A percentile compares a stretch with the other conserved stretches of the same genome.
phyloP scores from a whole-genome alignment of 2,329 filamentous ascomycete genomes.

The Phyllosticta citriasiana region DNA sequence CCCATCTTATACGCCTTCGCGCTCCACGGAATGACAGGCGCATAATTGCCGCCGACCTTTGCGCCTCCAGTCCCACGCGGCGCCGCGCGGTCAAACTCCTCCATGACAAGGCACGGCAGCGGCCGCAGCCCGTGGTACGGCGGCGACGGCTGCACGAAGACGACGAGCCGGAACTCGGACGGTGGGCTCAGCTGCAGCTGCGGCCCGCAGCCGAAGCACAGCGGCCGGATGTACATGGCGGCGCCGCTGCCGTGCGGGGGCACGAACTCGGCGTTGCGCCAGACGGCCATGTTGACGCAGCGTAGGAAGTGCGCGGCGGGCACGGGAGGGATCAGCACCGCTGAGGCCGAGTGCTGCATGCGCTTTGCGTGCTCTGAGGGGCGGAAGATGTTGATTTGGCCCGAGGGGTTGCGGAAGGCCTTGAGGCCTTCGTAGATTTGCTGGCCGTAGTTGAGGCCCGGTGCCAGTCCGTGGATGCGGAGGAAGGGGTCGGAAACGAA shows the following conservation, averaged over 20 bases:
- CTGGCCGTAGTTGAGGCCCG: constrained; percentile 16
- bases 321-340: constrained; percentile 24
- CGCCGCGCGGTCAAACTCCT: constrained; percentile 27
- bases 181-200: constrained; percentile 18
- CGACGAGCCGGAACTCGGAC: constrained; percentile 20
- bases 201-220: constrained; percentile 22
- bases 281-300: constrained; percentile 18
- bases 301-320: constrained; percentile 21
- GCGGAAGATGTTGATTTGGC: constrained; percentile 25
- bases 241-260: constrained; percentile 19
- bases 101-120: constrained; percentile 22
- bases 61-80: constrained; percentile 23
- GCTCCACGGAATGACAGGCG: constrained; percentile 24
- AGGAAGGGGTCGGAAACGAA: constrained; percentile 15
- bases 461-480: constrained; percentile 15
- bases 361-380: constrained; percentile 22
- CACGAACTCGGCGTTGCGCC: constrained; percentile 19
- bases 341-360: constrained; percentile 18
- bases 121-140: constrained; percentile 20
- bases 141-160: constrained; percentile 21
- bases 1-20: constrained; percentile 22
- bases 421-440: constrained; percentile 18
- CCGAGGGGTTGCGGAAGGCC: constrained; percentile 14
- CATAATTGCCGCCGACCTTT: constrained; percentile 31
- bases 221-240: constrained; percentile 27